Conservation (phyloP, 257 asterid genomes). For the Leptodermis oblonga region DNA sequence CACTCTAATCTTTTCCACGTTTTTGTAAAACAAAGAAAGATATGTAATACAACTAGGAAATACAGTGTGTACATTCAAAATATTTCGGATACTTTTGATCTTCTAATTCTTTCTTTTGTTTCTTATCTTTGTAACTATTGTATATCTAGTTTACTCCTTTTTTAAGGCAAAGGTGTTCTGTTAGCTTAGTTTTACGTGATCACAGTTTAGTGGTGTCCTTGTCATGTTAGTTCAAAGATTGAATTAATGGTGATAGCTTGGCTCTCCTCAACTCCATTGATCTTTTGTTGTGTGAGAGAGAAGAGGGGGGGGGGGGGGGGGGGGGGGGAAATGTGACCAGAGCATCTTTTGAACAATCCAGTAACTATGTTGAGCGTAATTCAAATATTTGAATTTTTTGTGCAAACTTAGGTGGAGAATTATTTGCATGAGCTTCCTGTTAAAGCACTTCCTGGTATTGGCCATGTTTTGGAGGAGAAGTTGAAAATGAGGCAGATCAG, state of each 20-base stretch:
- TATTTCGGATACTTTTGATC: too few relatives aligned
- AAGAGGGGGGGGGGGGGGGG: too few relatives aligned
- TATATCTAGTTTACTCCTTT: too few relatives aligned
- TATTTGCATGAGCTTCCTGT: constrained; percentile 75
- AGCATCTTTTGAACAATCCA: neutral
- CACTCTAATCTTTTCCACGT: too few relatives aligned
- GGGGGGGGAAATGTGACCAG: too few relatives aligned
- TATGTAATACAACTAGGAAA: too few relatives aligned
- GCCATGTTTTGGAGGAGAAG: constrained; percentile 74
- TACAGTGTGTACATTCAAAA: too few relatives aligned
- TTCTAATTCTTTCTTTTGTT: too few relatives aligned
- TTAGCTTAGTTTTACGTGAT: too few relatives aligned
- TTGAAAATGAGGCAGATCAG: constrained; percentile 54
- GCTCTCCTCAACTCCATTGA: neutral
- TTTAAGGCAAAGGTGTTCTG: too few relatives aligned
- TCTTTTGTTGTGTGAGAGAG: neutral
- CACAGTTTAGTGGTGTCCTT: too few relatives aligned
- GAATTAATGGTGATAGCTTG: neutral
- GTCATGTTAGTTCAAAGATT: neutral
- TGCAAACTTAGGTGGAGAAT: constrained; percentile 60
- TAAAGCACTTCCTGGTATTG: constrained; percentile 95
- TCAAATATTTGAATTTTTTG: constrained; percentile 7
- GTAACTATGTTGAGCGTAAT: neutral
- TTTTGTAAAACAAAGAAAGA: too few relatives aligned
- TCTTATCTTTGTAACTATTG: neutral